Base-by-base conservation (phyloP, 1,284 basidiomycete genomes). In the Rhodotorula sp. region DNA sequence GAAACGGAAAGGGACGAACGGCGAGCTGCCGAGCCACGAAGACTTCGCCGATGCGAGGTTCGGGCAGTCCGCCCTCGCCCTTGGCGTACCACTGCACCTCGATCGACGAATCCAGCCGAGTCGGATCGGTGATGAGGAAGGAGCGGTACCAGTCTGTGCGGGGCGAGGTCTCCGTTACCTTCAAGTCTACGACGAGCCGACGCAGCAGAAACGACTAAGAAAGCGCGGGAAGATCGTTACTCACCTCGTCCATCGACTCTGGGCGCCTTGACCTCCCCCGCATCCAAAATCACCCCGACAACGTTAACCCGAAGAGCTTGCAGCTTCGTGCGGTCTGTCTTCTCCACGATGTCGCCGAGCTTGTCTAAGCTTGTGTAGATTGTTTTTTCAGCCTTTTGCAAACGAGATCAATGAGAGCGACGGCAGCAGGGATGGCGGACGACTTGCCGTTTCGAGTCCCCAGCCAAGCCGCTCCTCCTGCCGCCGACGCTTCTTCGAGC, bases 61-160 rank as follows among this genome's bases (percentile, higher is more conserved):
- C 22, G 2, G 52, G 62, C n/a, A 62, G 10, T 8, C 30, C 53
- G 6, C 9, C 40, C 28, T 5, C 54, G 6, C 28, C 18, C 11
- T 46, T 46, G 8, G 50, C 48, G 62, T 68, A 68, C 67, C 67
- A 68, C n/a, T 64, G 58, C 20, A 68, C 24, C 47, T 68, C 63
- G 22, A 61, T 22, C 1, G 62, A 24, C 4, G 37, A 15, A 3
- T 10, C 16, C 16, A 24, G 26, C 2, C 30, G 6, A 5, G 63
- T 53, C 6, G 63, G 63, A 16, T 58, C 58, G 30, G 24, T 22
- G 24, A 65, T 20, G 22, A 4, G 26, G 30, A 65, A 26, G 11
- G 34, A 24, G 28, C 56, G 56, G 46, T 55, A 65, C 54, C 54
- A 65, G n/a, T 60, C 58, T 65, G 34, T 13, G 30, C 16, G 30